Evolutionary conservation across 1,284 basidiomycete species (phyloP).

Genomic region (Trichosporon coremiiforme): DNA sequence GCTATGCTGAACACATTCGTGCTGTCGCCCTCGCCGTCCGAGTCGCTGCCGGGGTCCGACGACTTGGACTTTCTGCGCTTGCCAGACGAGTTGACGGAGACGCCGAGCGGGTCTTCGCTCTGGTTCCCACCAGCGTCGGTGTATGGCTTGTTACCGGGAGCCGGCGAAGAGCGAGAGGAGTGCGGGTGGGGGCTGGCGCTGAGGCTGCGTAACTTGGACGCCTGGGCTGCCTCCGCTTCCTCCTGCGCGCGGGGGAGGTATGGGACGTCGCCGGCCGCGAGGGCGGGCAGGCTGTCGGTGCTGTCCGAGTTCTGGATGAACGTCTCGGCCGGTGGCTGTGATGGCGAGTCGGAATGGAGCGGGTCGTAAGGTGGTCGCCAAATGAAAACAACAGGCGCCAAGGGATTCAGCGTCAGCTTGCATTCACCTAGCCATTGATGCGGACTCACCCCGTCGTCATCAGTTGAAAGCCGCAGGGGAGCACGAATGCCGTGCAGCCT

Average conservation of each 20-base stretch:
- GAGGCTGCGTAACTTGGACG: conserved; percentile 11
- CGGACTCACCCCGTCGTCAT: conserved; percentile 34
- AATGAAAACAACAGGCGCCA: conserved; percentile 14
- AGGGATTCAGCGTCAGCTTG: conserved; percentile 14
- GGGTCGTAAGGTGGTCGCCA: conserved; percentile 21
- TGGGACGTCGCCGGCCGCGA: conserved; percentile 31
- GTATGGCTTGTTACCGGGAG: neutral
- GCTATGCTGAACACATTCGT: conserved; percentile 17
- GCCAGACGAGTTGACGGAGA: neutral
- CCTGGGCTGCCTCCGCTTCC: conserved; percentile 21
- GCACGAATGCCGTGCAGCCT: conserved; percentile 7
- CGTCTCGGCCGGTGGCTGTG: conserved; percentile 42
- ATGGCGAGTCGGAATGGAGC: neutral
- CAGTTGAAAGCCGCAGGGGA: conserved; percentile 27
- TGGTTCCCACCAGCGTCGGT: neutral
- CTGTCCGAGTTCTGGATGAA: conserved; percentile 48
- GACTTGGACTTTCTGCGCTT: conserved; percentile 1
- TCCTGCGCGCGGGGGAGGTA: conserved; percentile 18
- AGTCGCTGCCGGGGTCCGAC: neutral
- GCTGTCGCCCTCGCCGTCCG: neutral
- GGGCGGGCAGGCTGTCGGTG: conserved; percentile 45
- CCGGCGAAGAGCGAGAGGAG: neutral
- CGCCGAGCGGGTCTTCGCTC: conserved; percentile 9
- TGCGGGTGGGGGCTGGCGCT: neutral
- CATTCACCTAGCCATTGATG: neutral